phyloP scores from a whole-genome alignment of 768 basidiomycete genomes.

The Agrocybe chaxingu region DNA sequence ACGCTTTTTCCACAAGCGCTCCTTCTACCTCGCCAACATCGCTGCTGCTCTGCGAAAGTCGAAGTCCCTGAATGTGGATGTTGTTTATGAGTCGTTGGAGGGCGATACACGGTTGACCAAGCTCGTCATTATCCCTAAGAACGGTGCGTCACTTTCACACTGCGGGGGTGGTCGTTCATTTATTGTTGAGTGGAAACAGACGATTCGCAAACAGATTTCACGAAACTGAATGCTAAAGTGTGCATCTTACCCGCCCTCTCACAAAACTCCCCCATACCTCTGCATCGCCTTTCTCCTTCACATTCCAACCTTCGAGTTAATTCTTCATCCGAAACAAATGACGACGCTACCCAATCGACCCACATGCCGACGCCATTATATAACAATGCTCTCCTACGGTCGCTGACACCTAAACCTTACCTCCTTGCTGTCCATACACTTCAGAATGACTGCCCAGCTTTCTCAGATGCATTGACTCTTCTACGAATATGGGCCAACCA shows the following conservation, averaged over 20 bases:
- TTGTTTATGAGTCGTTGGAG: conserved; percentile 48
- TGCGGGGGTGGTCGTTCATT: conserved; percentile 22
- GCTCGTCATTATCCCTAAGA: conserved; percentile 54
- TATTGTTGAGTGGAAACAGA: conserved; percentile 31
- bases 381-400: conserved; percentile 67
- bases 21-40: conserved; percentile 82
- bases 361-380: conserved; percentile 70
- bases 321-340: conserved; percentile 3
- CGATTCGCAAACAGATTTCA: conserved; percentile 51
- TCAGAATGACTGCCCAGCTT: conserved; percentile 57
- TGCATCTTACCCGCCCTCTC: conserved; percentile 72
- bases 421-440: conserved; percentile 53
- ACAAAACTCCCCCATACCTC: conserved; percentile 55
- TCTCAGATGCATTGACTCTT: conserved; percentile 71
- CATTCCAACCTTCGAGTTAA: not conserved
- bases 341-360: conserved; percentile 16
- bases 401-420: conserved; percentile 44
- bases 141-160: conserved; percentile 36
- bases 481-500: conserved; percentile 90
- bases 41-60: conserved; percentile 54
- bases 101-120: conserved; percentile 66
- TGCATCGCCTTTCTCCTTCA: conserved; percentile 54
- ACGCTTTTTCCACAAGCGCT: conserved; percentile 91
- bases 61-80: conserved; percentile 52
- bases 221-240: conserved; percentile 67